These are phyloP conservation scores for Domatiomyces catenatus DNA, from an alignment of 2,329 filamentous ascomycete genomes.

Conservation along the genomic window DNA sequence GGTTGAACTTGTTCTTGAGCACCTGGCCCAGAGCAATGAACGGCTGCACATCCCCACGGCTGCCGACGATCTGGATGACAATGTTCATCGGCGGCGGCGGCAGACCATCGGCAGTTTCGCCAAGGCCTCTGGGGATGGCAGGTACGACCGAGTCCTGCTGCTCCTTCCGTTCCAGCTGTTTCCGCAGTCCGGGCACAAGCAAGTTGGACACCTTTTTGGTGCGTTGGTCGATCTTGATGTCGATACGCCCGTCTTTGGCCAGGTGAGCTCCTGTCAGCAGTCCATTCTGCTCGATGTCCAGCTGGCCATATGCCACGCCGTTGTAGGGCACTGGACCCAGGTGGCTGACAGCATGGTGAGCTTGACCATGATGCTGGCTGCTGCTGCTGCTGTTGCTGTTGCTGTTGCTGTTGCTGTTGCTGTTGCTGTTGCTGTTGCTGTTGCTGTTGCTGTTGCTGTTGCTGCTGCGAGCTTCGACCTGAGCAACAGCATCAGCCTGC, in stretches of 20 bases:
- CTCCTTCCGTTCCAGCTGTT: slow-evolving; percentile 35
- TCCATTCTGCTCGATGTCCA: slow-evolving; percentile 47
- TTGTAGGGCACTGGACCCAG: slow-evolving; percentile 17
- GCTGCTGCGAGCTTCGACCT: too few relatives aligned
- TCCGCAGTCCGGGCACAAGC: slow-evolving; percentile 47
- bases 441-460: too few relatives aligned
- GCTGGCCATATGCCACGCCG: slow-evolving; percentile 38
- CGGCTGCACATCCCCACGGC: slow-evolving; percentile 58
- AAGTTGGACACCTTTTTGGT: slow-evolving; percentile 50
- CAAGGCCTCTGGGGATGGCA: slow-evolving; percentile 55
- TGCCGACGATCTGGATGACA: slow-evolving; percentile 60
- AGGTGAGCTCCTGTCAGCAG: slow-evolving; percentile 48
- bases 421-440: too few relatives aligned
- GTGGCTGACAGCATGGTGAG: background rate
- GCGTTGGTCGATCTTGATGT: slow-evolving; percentile 65
- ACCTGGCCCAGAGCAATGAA: slow-evolving; percentile 55
- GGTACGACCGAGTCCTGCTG: slow-evolving; percentile 40
- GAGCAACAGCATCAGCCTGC: background rate
- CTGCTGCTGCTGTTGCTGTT: too few relatives aligned
- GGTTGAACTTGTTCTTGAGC: slow-evolving; percentile 48
- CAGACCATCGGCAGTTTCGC: slow-evolving; percentile 45
- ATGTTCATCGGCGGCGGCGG: slow-evolving; percentile 49
- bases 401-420: too few relatives aligned
- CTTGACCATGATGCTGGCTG: slow-evolving; percentile 5
- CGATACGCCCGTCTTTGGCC: slow-evolving; percentile 60